Base-by-base conservation (phyloP, 805 yeast species). In the Starmerella vaccinii region DNA sequence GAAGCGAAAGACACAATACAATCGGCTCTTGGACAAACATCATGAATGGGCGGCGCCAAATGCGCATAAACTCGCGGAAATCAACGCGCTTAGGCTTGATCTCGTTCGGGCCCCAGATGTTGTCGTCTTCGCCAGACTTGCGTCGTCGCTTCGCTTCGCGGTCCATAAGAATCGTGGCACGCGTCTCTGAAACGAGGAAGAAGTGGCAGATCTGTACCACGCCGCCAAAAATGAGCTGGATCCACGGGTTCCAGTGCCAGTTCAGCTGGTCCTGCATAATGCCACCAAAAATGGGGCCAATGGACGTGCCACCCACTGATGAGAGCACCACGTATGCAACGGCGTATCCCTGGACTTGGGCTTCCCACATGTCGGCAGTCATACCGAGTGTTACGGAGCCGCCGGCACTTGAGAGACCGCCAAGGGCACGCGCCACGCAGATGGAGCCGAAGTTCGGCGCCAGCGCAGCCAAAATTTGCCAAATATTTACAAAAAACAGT, bases 231-330 rank as follows among this genome's bases (percentile, higher is more conserved):
- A 81, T 79, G 21, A 74, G 67, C 52, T 77, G 65, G 18, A 77
- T 71, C 72, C 78, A 77, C 59, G 81, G 77, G 47, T 73, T 73
- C 86, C 86, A 81, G 57, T 79, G 70, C 86, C 86, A 81, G 39
- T 66, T 61, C 24, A 67, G 61, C 40, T 72, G 62, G 33, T 77
- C 71, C 12, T 74, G 76, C 34, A 78, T 67, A 56, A 73, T 80
- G 1, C 84, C 82, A 4, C 82, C 69, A 19, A 73, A 66, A 10
- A 70, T 54, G 0, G 73, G 73, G 1, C 71, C 72, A 21, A 76
- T 64, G 2, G 73, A 65, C 2, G 79, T 77, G 9, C 81, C 81
- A 35, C 72, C 67, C 26, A 74, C 76, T 0, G 78, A 74, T 45
- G 75, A 77, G 30, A 74, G 57, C 4, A 79, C 69, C 46, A 69